Base-by-base conservation (phyloP, 768 basidiomycete species). In the Macrocybe gigantea region DNA sequence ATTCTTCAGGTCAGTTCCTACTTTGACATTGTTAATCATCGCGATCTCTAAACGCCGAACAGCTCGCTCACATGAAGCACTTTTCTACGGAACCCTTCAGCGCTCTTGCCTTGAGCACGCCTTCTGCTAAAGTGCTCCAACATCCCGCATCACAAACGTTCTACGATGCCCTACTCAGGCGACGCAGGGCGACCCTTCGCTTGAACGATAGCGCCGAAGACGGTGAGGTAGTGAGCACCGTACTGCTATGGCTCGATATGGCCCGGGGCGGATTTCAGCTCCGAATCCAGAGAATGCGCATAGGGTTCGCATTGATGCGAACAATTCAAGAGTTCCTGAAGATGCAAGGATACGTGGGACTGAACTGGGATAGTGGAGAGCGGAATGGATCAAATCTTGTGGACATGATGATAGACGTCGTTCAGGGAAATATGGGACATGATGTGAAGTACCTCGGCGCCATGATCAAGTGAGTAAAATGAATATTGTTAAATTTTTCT, bases 11-110 rank as follows among this genome's bases (percentile, higher is more conserved):
- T 84, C 49, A 48, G 64, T 38, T 30, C 32, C n/a, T 11, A 45
- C 13, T 3, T 40, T 22, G 22, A 22, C 22, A 3, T 35, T 9
- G n/a, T 7, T 12, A 33, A 1, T 38, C 22, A 44, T 35, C 8
- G 2, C 5, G 4, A 12, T 33, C 14, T 14, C n/a, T 40, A 30
- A 36, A 38, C 36, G 38, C 42, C 52, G 2, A 22, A 38, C 52
- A 89, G 84, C 65, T 89, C 2, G 69, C 71, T 0, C 70, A 88
- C 57, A 61, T 89, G 60, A 85, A 85, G 51, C 88, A 91, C 60
- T 88, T 86, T 53, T 72, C 62, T 32, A 48, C 73, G 29, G 78
- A 86, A 22, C 80, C 82, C 0, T 61, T 87, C 10, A 70, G 75
- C 3, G 42, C 73, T 6, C 64, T 83, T 11, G 59, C 67, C 6